These are phyloP conservation scores for Gossypium lobatum DNA, from an alignment of 441 rosid genomes.

Conservation along the genomic window DNA sequence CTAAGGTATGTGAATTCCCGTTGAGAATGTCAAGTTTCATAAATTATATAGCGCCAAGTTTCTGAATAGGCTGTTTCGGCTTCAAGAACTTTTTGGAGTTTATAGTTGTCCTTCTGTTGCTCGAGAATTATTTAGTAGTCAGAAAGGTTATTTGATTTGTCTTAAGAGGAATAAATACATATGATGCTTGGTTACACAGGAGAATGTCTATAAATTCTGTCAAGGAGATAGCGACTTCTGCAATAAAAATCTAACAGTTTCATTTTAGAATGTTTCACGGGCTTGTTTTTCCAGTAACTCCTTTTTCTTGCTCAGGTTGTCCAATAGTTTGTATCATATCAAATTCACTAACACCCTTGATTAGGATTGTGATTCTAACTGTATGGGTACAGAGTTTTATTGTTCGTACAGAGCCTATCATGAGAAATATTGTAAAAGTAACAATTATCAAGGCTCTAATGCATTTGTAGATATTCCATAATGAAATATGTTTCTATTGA, in stretches of 20 bases:
- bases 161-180: neutral
- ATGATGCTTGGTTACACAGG: neutral
- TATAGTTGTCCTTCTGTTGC: neutral
- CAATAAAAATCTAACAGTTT: neutral
- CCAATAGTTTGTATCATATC: neutral
- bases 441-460: neutral
- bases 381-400: neutral
- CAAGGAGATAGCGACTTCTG: neutral
- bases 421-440: neutral
- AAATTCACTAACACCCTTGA: neutral
- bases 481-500: slow-evolving; percentile 6
- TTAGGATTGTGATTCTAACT: neutral
- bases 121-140: neutral
- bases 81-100: slow-evolving; percentile 5
- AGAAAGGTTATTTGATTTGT: slow-evolving; percentile 6
- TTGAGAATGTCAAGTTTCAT: neutral
- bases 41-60: neutral
- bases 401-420: neutral
- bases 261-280: neutral
- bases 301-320: neutral
- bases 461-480: neutral
- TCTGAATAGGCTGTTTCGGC: slow-evolving; percentile 1
- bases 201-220: neutral
- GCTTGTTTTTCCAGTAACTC: neutral
- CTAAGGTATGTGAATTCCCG: slow-evolving; percentile 54